These are phyloP conservation scores for Aegilops speltoides DNA, from an alignment of 176 grass and related monocot species.

Conservation along the genomic window DNA sequence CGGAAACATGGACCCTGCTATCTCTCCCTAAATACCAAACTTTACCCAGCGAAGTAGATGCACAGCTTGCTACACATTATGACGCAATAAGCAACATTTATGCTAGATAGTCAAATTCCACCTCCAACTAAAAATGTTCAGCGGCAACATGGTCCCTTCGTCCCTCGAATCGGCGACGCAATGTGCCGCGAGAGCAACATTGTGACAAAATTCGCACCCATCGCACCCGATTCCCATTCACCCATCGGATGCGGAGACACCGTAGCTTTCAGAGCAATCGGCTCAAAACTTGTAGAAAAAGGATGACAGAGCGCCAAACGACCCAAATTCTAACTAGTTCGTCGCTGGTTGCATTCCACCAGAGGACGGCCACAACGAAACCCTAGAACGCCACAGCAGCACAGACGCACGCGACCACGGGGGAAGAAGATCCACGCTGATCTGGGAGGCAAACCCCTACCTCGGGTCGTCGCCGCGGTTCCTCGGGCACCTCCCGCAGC, in stretches of 20 bases:
- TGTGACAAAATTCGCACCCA: neutral
- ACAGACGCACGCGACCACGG: neutral
- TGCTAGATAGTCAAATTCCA: neutral
- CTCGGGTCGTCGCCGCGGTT: slow-evolving; percentile 27
- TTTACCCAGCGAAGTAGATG: neutral
- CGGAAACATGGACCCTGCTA: neutral
- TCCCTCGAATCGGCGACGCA: neutral
- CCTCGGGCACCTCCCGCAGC: slow-evolving; percentile 6
- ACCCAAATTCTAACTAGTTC: neutral
- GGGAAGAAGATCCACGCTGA: neutral
- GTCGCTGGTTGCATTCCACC: slow-evolving; percentile 14
- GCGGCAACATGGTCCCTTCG: neutral
- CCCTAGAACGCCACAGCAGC: neutral
- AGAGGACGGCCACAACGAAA: neutral
- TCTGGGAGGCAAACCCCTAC: slow-evolving; percentile 35
- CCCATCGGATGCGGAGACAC: neutral
- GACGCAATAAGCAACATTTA: neutral
- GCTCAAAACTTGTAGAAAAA: neutral
- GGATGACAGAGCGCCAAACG: slow-evolving; percentile 6
- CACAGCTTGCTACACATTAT: neutral
- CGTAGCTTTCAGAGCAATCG: slow-evolving; percentile 8
- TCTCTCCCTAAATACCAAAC: neutral
- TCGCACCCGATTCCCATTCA: neutral
- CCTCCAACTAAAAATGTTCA: neutral
- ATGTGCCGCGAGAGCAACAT: neutral